Percentiles rank a stretch among this genome's conserved stretches.
These are phyloP conservation scores for Suhomyces anneliseae DNA, from an alignment of 1,139 yeast genomes.

Conservation along the genomic window DNA sequence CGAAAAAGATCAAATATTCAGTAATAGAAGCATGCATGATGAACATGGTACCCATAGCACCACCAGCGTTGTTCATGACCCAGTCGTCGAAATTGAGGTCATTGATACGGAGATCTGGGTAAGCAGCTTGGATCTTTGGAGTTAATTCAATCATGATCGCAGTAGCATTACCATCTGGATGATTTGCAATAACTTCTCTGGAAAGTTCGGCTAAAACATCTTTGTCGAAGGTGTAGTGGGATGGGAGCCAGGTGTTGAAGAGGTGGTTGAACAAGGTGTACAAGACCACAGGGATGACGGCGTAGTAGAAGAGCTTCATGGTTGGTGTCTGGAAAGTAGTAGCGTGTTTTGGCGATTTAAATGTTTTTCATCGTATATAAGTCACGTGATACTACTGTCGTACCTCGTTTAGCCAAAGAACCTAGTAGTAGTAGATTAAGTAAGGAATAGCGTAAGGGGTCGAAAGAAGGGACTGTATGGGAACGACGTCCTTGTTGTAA, in stretches of 20 bases:
- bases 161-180: conserved; percentile 61
- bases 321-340: neutral
- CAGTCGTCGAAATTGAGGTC: conserved; percentile 75
- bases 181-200: conserved; percentile 50
- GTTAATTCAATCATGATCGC: conserved; percentile 63
- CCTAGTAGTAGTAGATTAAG: no score
- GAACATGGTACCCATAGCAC: conserved; percentile 98
- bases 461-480: no score
- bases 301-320: conserved; percentile 17
- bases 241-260: conserved; percentile 68
- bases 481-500: no score
- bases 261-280: conserved; percentile 41
- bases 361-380: conserved; percentile 1
- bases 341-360: neutral
- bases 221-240: conserved; percentile 58
- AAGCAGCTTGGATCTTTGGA: conserved; percentile 56
- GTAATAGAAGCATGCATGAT: conserved; percentile 94
- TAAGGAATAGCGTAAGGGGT: no score
- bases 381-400: neutral
- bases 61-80: conserved; percentile 97
- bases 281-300: conserved; percentile 22
- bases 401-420: neutral
- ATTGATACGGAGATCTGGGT: conserved; percentile 60
- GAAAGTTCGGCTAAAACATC: conserved; percentile 48
- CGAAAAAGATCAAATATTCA: conserved; percentile 62